Percentiles rank a stretch among this genome's conserved stretches.
phyloP scores from a whole-genome alignment of 176 grass and related monocot genomes.

The Avena insularis region DNA sequence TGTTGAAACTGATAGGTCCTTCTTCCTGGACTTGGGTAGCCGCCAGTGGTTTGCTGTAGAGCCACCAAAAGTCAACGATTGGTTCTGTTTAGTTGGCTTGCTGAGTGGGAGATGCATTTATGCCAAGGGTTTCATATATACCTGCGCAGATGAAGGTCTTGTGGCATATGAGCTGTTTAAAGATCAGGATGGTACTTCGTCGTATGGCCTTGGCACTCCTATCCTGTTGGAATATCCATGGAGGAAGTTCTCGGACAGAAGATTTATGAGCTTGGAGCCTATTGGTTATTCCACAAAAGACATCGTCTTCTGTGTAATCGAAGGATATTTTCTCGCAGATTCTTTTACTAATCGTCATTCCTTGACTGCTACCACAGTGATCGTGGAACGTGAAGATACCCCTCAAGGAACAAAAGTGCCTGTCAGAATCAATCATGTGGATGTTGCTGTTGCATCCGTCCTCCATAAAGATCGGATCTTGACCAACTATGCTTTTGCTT shows the following conservation, averaged over 20 bases:
- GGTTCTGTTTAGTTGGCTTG: neutral
- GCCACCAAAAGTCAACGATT: neutral
- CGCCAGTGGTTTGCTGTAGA: slow-evolving; percentile 7
- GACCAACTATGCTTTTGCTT: slow-evolving; percentile 33
- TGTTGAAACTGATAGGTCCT: neutral
- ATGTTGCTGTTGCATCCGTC: slow-evolving; percentile 12
- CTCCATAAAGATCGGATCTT: neutral
- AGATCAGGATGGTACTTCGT: neutral
- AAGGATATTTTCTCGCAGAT: neutral
- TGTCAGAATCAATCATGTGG: neutral
- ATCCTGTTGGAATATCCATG: slow-evolving; percentile 10
- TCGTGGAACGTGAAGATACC: slow-evolving; percentile 12
- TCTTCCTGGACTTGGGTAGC: neutral
- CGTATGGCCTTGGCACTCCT: neutral
- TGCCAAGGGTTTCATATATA: slow-evolving; percentile 17
- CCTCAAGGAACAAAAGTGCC: neutral
- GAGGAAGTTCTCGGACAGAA: neutral
- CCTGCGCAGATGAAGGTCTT: neutral
- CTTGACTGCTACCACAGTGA: neutral
- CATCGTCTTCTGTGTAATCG: neutral
- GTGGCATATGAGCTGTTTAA: slow-evolving; percentile 8
- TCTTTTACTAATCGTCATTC: neutral
- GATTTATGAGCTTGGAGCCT: neutral
- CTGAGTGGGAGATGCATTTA: slow-evolving; percentile 28
- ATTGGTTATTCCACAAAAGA: neutral